Evolutionary conservation across 2,329 filamentous ascomycete genomes (phyloP).

Genomic region (Hypoxylon sp.): DNA sequence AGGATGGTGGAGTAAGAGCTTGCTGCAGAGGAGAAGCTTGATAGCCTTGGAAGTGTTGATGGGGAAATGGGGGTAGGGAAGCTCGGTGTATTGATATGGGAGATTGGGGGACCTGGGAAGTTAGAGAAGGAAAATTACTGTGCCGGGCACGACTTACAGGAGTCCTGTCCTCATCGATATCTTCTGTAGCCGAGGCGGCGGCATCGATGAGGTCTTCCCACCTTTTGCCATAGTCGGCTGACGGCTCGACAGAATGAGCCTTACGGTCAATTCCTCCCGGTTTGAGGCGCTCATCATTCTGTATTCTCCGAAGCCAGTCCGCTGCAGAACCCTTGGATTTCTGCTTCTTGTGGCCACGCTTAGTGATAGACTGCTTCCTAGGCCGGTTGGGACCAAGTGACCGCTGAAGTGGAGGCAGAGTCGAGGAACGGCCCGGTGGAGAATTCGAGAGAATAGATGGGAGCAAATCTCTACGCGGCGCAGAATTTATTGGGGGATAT

Average conservation of each 20-base stretch:
- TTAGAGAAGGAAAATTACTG: conserved; percentile 60
- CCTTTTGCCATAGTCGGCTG: conserved; percentile 84
- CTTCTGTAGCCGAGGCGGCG: conserved; percentile 90
- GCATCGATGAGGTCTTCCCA: conserved; percentile 98
- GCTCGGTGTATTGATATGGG: conserved; percentile 73
- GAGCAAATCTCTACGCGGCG: conserved; percentile 78
- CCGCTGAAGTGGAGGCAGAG: conserved; percentile 84
- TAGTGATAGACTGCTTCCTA: conserved; percentile 87
- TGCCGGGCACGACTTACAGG: conserved; percentile 72
- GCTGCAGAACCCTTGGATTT: conserved; percentile 78
- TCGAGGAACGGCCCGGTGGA: conserved; percentile 87
- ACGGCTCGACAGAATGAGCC: conserved; percentile 87
- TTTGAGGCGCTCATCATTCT: conserved; percentile 74
- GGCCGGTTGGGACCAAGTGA: conserved; percentile 77
- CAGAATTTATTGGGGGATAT: conserved; percentile 70
- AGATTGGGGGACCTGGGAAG: conserved; percentile 71
- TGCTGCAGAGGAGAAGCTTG: conserved; percentile 92
- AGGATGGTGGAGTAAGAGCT: conserved; percentile 85
- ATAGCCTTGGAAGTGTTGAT: conserved; percentile 77
- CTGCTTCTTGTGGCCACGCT: conserved; percentile 84
- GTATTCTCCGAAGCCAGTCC: conserved; percentile 71
- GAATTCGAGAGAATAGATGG: conserved; percentile 86
- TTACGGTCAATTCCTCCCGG: conserved; percentile 79
- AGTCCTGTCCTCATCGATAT: conserved; percentile 89
- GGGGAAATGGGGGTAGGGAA: conserved; percentile 71